phyloP scores from a whole-genome alignment of 345 rosid species.

The Geranium rotundifolium region DNA sequence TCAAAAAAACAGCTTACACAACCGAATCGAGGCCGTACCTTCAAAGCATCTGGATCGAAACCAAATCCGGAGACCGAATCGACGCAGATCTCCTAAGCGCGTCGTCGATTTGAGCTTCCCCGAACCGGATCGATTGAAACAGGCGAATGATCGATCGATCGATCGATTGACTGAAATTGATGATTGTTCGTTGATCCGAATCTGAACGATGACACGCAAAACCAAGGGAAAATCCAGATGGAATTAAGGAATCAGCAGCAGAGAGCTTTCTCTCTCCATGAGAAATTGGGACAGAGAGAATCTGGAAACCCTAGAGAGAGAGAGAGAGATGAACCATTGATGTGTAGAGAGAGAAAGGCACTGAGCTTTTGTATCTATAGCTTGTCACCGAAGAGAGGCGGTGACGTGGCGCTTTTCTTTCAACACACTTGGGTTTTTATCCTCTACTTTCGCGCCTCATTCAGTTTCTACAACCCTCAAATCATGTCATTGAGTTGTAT shows the following conservation, averaged over 20 bases:
- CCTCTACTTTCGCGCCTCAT: neutral
- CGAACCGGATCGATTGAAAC: constrained; percentile 35
- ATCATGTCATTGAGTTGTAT: neutral
- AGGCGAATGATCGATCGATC: neutral
- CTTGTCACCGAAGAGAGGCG: neutral
- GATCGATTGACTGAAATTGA: neutral
- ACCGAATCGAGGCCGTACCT: neutral
- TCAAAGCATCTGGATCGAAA: neutral
- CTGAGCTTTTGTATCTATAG: neutral
- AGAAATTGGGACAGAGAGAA: constrained; percentile 20
- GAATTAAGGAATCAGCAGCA: neutral
- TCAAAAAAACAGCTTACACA: neutral
- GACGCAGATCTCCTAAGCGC: constrained; percentile 11
- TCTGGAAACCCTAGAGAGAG: constrained; percentile 28
- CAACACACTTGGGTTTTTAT: neutral
- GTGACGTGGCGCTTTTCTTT: neutral
- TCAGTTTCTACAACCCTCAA: neutral
- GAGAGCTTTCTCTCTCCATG: constrained; percentile 18
- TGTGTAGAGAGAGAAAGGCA: neutral
- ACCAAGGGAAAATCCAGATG: neutral
- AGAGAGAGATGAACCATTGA: constrained; percentile 2
- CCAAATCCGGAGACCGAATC: neutral
- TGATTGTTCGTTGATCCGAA: constrained; percentile 13
- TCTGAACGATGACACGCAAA: constrained; percentile 10
- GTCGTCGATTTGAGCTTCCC: constrained; percentile 4